Base-by-base conservation (phyloP, 2,329 filamentous ascomycete genomes). In the Cryphonectria radicalis region DNA sequence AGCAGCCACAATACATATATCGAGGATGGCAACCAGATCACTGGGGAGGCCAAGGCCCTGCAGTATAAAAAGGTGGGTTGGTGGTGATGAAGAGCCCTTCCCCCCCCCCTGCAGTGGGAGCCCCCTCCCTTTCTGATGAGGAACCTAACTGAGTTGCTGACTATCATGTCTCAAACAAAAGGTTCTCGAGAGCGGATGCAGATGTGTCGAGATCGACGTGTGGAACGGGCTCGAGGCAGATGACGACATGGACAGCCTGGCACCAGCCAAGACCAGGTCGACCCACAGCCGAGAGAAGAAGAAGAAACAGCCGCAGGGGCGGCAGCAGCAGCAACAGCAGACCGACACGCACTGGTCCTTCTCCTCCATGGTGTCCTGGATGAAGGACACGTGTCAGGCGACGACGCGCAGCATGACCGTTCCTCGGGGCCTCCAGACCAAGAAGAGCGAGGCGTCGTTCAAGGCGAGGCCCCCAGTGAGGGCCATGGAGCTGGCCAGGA, bases 1-100 rank as follows among this genome's bases (percentile, higher is more conserved):
- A 97, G 93, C 75, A 97, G 94, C 78, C 95, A 98, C 83, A 98
- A 98, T 79, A 98, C 95, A 0, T 98, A 97, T 80, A 84, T 97
- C 57, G 69, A 63, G n/a, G 91, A 91, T 1, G 95, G 95, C 1
- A 94, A 97, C 76, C 95, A 98, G 80, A 85, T 96, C 55, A 91
- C 89, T 72, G 94, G 93, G 60, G 88, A 89, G 70, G 91, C 92
- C 73, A 93, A 91, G 42, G 89, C 91, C 0, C 90, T 94, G 70
- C 90, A 91, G 22, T 98, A 98, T 81, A 91, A 87, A 75, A 89
- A 90, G 78, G 71, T 57, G 4, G 63, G 71, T 64, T 4, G 17
- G 1, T 7, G 17, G 2, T 7, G 42, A 17, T 17, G 13, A 32
- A 7, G 37, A 40, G 10, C 11, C 14, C 25, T 46, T 1, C 14